Percentiles rank a stretch among this genome's conserved stretches.
These are phyloP conservation scores for Anisodus acutangulus DNA, from an alignment of 257 asterid genomes.

Conservation along the genomic window DNA sequence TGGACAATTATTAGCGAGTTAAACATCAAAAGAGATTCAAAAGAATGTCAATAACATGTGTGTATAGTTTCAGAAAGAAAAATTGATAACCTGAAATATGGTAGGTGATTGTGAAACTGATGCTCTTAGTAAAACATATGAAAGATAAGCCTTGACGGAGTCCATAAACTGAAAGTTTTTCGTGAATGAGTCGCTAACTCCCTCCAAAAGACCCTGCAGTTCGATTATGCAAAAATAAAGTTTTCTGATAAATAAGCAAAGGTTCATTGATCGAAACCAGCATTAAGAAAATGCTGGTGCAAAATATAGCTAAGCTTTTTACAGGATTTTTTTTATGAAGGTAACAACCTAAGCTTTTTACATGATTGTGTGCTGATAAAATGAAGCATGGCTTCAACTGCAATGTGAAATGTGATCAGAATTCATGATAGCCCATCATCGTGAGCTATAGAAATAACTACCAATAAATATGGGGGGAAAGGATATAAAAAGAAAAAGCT, in stretches of 20 bases:
- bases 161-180: conserved; percentile 81
- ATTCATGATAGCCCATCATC: neutral
- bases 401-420: conserved; percentile 6
- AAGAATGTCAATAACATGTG: conserved; percentile 26
- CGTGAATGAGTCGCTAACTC: conserved; percentile 74
- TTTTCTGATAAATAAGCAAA: neutral
- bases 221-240: neutral
- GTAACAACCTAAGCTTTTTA: neutral
- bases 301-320: neutral
- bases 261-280: neutral
- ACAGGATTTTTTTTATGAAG: too few species aligned
- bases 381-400: neutral
- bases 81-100: conserved; percentile 76
- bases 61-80: conserved; percentile 29
- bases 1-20: conserved; percentile 35
- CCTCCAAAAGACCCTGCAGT: conserved; percentile 87
- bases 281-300: neutral
- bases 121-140: conserved; percentile 87
- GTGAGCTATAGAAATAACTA: neutral
- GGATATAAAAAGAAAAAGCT: neutral
- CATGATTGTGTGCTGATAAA: conserved; percentile 19
- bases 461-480: neutral
- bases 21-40: neutral
- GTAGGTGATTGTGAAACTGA: conserved; percentile 73
- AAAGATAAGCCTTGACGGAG: conserved; percentile 91